A percentile compares a stretch with the other conserved stretches of the same genome.
Evolutionary conservation across 140 eudicot genomes (phyloP).

Genomic region (Anethum foeniculum): DNA sequence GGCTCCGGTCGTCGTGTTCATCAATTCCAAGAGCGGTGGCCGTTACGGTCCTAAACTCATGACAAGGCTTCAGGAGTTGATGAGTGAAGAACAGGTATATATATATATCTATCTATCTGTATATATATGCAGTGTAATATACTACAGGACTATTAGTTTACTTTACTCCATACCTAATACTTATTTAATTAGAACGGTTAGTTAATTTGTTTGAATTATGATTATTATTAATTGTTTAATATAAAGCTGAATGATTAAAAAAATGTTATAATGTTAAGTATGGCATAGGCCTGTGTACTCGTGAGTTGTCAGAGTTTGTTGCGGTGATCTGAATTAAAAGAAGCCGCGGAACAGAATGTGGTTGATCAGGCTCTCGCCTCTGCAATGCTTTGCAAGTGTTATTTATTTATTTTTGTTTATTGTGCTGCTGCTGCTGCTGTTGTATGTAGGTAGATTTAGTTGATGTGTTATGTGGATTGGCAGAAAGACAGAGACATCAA

Average conservation of each 20-base stretch:
- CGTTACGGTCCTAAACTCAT: constrained; percentile 69
- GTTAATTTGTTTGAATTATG: neutral
- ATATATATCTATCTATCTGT: neutral
- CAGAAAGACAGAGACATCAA: neutral
- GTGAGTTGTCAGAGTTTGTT: neutral
- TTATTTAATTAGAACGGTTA: neutral
- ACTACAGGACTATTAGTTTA: neutral
- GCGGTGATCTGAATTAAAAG: neutral
- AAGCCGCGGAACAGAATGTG: neutral
- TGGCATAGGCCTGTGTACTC: neutral
- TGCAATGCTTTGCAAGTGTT: neutral
- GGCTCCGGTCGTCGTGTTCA: constrained; percentile 67
- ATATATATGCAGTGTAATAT: neutral
- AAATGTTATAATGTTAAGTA: neutral
- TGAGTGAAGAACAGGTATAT: constrained; percentile 71
- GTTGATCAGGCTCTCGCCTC: neutral
- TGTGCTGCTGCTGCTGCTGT: neutral
- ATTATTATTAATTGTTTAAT: neutral
- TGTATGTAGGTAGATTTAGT: neutral
- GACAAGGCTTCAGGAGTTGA: constrained; percentile 59
- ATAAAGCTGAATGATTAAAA: neutral
- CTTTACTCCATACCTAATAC: neutral
- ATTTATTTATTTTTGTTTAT: neutral
- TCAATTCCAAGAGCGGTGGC: constrained; percentile 82
- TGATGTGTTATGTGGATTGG: neutral